Percentiles rank a stretch among this genome's conserved stretches.
Evolutionary conservation across 345 rosid species (phyloP).

Genomic region (Abelmoschus esculentus): DNA sequence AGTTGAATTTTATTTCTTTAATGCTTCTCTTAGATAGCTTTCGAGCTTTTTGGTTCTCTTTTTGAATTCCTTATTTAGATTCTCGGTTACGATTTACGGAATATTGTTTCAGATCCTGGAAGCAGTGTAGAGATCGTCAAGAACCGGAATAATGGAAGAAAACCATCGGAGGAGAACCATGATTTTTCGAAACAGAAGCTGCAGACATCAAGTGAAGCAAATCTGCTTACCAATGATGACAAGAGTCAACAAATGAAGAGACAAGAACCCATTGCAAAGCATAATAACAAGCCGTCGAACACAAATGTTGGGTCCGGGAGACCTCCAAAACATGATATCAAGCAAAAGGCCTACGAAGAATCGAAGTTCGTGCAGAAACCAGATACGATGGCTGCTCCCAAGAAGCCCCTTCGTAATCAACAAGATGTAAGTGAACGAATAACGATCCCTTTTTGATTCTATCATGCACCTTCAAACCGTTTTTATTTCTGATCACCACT

Average conservation of each 20-base stretch:
- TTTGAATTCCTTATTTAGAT: conserved; percentile 10
- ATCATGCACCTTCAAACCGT: not conserved
- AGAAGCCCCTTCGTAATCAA: conserved; percentile 34
- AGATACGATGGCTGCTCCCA: conserved; percentile 31
- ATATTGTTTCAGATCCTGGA: conserved; percentile 76
- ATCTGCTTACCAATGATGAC: conserved; percentile 21
- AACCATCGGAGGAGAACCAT: conserved; percentile 29
- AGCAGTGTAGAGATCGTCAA: conserved; percentile 38
- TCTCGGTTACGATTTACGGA: conserved; percentile 23
- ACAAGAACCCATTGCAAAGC: conserved; percentile 41
- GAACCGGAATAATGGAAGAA: conserved; percentile 33
- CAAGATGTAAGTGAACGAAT: conserved; percentile 45
- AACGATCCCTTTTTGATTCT: conserved; percentile 5
- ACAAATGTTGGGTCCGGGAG: conserved; percentile 44
- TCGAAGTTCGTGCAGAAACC: conserved; percentile 32
- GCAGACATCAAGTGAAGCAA: conserved; percentile 24
- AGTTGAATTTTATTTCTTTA: conserved; percentile 41
- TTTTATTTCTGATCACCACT: conserved; percentile 15
- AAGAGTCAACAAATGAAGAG: conserved; percentile 34
- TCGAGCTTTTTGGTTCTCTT: conserved; percentile 2
- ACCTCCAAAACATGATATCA: conserved; percentile 37
- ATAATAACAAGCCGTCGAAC: conserved; percentile 36
- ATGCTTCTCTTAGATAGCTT: conserved; percentile 23
- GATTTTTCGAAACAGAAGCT: conserved; percentile 34
- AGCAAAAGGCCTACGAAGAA: conserved; percentile 33